Percentiles rank a stretch among this genome's conserved stretches.
Evolutionary conservation across 2,329 filamentous ascomycete species (phyloP).

Genomic region (Exophiala spinifera): DNA sequence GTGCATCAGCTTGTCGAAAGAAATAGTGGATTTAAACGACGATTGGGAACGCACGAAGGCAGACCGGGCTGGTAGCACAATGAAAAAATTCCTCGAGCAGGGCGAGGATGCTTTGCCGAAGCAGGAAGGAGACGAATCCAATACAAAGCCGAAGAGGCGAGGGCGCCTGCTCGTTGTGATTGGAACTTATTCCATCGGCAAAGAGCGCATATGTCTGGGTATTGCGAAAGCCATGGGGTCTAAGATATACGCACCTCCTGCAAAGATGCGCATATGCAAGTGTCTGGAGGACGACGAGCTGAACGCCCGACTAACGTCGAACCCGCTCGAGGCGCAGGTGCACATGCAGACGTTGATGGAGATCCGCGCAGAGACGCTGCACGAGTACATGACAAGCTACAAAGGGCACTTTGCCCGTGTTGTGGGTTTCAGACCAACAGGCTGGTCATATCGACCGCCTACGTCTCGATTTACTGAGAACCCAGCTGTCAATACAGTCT

Average conservation of each 20-base stretch:
- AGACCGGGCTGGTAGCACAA: constrained; percentile 55
- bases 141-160: constrained; percentile 36
- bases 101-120: constrained; percentile 39
- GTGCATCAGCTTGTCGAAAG: constrained; percentile 72
- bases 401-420: constrained; percentile 79
- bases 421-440: constrained; percentile 86
- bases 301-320: constrained; percentile 68
- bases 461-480: constrained; percentile 60
- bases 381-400: constrained; percentile 80
- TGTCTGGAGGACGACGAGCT: constrained; percentile 86
- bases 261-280: constrained; percentile 78
- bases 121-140: constrained; percentile 26
- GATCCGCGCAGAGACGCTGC: constrained; percentile 82
- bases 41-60: constrained; percentile 57
- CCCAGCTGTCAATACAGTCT: constrained; percentile 61
- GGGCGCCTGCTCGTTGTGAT: constrained; percentile 85
- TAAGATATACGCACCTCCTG: constrained; percentile 83
- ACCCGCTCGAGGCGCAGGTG: constrained; percentile 84
- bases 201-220: constrained; percentile 90
- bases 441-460: constrained; percentile 86
- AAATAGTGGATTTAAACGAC: constrained; percentile 56
- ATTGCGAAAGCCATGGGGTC: constrained; percentile 81
- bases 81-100: constrained; percentile 60
- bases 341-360: constrained; percentile 98
- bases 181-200: constrained; percentile 96